Conservation (phyloP, 2,329 filamentous ascomycete genomes). For the Colletotrichum orchidophilum region DNA sequence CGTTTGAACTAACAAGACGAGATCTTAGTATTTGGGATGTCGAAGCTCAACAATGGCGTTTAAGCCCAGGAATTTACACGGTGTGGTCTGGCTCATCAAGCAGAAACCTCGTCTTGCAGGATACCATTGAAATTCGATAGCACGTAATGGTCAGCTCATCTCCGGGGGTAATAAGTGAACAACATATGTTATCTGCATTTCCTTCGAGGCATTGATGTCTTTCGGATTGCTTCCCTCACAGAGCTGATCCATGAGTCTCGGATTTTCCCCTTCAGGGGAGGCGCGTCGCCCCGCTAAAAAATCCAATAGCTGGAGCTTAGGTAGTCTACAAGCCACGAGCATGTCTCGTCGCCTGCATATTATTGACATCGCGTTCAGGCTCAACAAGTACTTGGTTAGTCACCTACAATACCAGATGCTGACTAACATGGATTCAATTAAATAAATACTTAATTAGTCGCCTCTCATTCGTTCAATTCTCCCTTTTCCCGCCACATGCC, state of each 20-base stretch:
- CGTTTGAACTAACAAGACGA: slow-evolving; percentile 66
- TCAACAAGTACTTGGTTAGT: no score
- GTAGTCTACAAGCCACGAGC: neutral
- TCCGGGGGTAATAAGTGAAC: no score
- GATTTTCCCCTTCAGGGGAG: no score
- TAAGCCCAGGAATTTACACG: slow-evolving; percentile 55
- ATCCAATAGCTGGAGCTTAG: no score
- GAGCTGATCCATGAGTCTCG: no score
- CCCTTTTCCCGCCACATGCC: neutral
- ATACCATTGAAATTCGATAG: slow-evolving; percentile 46
- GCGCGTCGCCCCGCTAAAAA: no score
- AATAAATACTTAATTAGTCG: neutral
- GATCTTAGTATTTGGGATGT: slow-evolving; percentile 76
- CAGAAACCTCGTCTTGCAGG: slow-evolving; percentile 52
- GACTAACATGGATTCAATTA: neutral
- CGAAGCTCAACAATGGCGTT: slow-evolving; percentile 66
- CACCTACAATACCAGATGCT: neutral
- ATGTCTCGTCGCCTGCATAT: neutral
- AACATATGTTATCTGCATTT: no score
- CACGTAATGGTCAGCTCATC: neutral
- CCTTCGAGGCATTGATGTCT: no score
- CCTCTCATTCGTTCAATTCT: neutral
- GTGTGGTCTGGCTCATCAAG: slow-evolving; percentile 60
- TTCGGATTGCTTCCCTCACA: no score
- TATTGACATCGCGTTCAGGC: neutral